These are phyloP conservation scores for Mangifera indica DNA, from an alignment of 345 rosid species.

Conservation along the genomic window DNA sequence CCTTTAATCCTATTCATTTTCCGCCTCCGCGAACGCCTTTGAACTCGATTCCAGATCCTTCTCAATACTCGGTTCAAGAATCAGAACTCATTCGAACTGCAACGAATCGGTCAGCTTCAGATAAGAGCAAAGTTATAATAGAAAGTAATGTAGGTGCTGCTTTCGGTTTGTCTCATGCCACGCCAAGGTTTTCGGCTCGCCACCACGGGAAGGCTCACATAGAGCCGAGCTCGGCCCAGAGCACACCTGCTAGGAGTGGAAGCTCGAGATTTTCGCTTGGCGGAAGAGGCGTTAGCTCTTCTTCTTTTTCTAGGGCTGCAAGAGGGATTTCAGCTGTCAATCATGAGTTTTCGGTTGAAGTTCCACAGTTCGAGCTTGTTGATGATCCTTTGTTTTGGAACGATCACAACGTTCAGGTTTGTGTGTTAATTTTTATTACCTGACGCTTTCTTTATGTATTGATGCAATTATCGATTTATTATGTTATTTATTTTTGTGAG, in stretches of 20 bases:
- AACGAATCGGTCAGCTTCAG: constrained; percentile 9
- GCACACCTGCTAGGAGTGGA: constrained; percentile 60
- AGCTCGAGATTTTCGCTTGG: constrained; percentile 55
- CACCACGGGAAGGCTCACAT: constrained; percentile 52
- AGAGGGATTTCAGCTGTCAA: constrained; percentile 45
- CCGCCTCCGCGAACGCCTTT: constrained; percentile 78
- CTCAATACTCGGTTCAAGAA: constrained; percentile 35
- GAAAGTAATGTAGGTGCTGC: constrained; percentile 19
- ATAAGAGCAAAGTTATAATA: constrained; percentile 18
- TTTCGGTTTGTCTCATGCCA: constrained; percentile 25
- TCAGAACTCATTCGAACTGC: neutral
- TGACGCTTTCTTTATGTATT: neutral
- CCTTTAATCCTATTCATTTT: constrained; percentile 36
- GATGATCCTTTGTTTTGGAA: constrained; percentile 78
- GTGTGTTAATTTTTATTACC: neutral
- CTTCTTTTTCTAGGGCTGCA: constrained; percentile 44
- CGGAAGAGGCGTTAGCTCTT: constrained; percentile 46
- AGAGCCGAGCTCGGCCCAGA: constrained; percentile 72
- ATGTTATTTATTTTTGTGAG: constrained; percentile 8
- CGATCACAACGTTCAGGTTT: constrained; percentile 92
- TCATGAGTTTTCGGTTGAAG: constrained; percentile 38
- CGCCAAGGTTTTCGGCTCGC: constrained; percentile 39
- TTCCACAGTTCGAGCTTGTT: constrained; percentile 68
- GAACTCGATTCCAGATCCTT: constrained; percentile 73
- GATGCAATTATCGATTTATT: neutral